Evolutionary conservation across 2,329 filamentous ascomycete species (phyloP), one percentile per base, ranked within the genome.

Genomic region (Pseudocercospora pini-densiflorae): DNA sequence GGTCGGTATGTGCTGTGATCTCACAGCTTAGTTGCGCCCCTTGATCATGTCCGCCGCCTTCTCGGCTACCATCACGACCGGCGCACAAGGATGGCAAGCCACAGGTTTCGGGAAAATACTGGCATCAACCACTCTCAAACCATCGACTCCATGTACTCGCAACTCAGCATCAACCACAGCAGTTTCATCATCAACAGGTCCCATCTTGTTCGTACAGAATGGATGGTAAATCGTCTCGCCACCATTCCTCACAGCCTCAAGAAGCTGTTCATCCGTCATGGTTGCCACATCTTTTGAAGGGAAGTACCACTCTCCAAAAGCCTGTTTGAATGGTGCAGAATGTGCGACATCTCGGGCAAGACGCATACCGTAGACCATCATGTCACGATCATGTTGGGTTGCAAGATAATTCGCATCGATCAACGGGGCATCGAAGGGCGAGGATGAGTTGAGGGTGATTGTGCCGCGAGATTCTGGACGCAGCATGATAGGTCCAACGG

Each of bases 391-490:
- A 43, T 68, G 61, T n/a, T 68, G 43, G 6, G 68, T 70, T 19
- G 66, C 59, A 31, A 71, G 67, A 40, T 81, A 82, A 2, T 79
- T 78, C 0, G 81, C 80, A 67, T 84, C 51, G 24, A 55, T 55
- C 23, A 55, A n/a, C 7, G 81, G 80, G 1, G 77, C 71, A 2
- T 77, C 73, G 43, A 79, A 78, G 1, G 81, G 76, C 23, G 79
- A 76, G 0, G 78, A 69, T 0, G 79, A 80, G 2, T 66, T 74
- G 24, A 83, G 79, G 16, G 64, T 70, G 9, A 83, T 76, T 0
- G 73, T 80, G 23, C 82, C 83, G 2, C 82, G 77, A 2, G 81
- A 82, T 16, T 84, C 76, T 0, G 79, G 76, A 14, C 58, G 54
- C 1, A 67, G 65, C 61, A 68, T 63, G 36, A 66, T 69, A 1